These are phyloP conservation scores for Plasmodium ovale DNA, from an alignment of 169 alveolate species.

Conservation along the genomic window DNA sequence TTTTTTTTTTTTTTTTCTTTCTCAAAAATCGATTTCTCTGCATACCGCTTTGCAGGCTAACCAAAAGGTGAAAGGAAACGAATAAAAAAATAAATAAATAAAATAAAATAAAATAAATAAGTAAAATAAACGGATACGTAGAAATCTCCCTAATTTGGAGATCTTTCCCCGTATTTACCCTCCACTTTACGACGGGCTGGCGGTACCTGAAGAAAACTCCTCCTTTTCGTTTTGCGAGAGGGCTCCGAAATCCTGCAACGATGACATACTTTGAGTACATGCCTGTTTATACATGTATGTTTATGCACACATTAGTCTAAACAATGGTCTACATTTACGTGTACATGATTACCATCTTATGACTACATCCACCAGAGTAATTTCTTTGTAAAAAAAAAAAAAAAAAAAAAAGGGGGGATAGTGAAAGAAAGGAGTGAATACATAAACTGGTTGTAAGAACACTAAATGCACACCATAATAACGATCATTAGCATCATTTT, in stretches of 20 bases:
- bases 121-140: no score
- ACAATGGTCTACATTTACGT: not conserved
- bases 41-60: constrained; percentile 69
- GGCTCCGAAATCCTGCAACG: constrained; percentile 59
- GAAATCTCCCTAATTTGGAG: not conserved
- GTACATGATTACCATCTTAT: constrained; percentile 30
- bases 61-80: constrained; percentile 1
- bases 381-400: constrained; percentile 36
- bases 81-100: constrained; percentile 10
- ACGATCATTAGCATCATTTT: no score
- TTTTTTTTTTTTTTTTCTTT: constrained; percentile 1
- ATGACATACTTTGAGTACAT: not conserved
- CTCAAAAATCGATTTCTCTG: not conserved
- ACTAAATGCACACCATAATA: no score
- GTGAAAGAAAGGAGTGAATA: no score
- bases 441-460: no score
- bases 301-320: not conserved
- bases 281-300: not conserved
- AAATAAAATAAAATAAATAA: not conserved
- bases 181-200: not conserved
- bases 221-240: constrained; percentile 65
- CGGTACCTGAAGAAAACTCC: constrained; percentile 64
- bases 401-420: constrained; percentile 1
- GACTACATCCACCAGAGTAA: constrained; percentile 60
- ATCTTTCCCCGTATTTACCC: not conserved